A percentile compares a stretch with the other conserved stretches of the same genome.
Evolutionary conservation across 345 rosid genomes (phyloP).

Genomic region (Streptanthus diversifolius): DNA sequence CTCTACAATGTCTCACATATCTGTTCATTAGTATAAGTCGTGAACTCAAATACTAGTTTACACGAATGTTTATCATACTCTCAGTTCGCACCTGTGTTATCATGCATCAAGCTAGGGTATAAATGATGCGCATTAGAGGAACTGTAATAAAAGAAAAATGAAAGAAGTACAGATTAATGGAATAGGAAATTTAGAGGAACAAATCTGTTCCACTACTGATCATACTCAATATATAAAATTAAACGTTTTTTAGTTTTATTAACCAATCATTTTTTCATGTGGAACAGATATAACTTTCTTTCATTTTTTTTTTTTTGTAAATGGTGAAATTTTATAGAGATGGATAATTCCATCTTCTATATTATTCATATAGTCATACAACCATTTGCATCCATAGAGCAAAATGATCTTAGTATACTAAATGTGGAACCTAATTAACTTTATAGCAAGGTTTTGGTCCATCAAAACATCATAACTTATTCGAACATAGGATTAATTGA

Average conservation of each 20-base stretch:
- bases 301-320: no score
- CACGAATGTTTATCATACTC: not conserved
- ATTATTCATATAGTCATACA: no score
- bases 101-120: not conserved
- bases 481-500: not conserved
- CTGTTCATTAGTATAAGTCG: not conserved
- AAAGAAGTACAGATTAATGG: not conserved
- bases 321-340: no score
- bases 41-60: not conserved
- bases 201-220: not conserved
- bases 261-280: not conserved
- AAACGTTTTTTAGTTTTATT: not conserved
- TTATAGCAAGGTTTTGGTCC: no score
- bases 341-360: no score
- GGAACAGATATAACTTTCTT: not conserved
- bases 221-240: not conserved
- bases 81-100: not conserved
- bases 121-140: not conserved
- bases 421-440: no score
- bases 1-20: not conserved
- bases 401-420: no score
- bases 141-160: not conserved
- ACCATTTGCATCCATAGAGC: no score
- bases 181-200: not conserved
- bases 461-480: no score